Conservation (phyloP, 2,329 filamentous ascomycete genomes). For the Elsinoe perseae region DNA sequence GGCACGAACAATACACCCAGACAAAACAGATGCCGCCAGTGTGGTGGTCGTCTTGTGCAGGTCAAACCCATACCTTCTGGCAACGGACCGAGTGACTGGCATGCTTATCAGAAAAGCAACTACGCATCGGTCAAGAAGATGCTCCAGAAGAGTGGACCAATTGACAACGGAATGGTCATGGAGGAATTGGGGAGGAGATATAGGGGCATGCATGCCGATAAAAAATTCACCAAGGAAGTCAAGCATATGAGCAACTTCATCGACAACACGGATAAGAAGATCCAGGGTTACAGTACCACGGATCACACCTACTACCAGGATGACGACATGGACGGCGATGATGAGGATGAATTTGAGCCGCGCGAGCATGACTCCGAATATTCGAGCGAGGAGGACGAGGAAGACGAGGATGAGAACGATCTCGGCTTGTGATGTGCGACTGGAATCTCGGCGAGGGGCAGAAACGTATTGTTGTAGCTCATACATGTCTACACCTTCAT, state of each 20-base stretch:
- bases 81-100: neutral
- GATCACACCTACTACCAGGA: no score
- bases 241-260: neutral
- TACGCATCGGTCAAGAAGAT: neutral
- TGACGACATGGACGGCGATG: neutral
- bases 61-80: slow-evolving; percentile 61
- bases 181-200: neutral
- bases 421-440: neutral
- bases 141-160: neutral
- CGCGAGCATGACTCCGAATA: neutral
- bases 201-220: neutral
- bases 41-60: slow-evolving; percentile 61
- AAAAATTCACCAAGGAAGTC: neutral
- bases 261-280: neutral
- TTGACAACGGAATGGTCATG: neutral
- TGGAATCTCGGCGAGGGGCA: no score
- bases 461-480: no score
- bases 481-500: no score
- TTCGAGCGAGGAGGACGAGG: neutral
- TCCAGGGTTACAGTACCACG: no score
- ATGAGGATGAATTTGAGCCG: neutral
- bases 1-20: slow-evolving; percentile 69
- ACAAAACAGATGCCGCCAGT: slow-evolving; percentile 68
- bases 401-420: neutral
- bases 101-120: neutral